phyloP scores from a whole-genome alignment of 1,284 basidiomycete species.

The Kwoniella shivajii region DNA sequence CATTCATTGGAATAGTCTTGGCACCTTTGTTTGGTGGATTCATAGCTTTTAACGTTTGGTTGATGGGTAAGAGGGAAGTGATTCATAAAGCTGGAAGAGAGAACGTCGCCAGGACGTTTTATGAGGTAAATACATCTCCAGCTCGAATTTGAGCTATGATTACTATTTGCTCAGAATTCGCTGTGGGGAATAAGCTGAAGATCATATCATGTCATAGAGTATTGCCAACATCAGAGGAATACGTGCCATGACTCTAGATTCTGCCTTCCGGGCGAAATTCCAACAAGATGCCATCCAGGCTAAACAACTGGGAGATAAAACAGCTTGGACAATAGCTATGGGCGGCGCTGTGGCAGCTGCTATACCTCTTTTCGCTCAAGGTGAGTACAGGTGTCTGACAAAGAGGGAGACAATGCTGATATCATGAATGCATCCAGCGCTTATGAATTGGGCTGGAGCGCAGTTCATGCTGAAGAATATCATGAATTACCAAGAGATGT shows the following conservation, averaged over 20 bases:
- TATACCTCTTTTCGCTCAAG: conserved; percentile 81
- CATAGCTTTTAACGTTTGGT: conserved; percentile 70
- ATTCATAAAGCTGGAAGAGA: conserved; percentile 82
- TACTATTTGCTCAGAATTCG: neutral
- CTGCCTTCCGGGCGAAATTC: conserved; percentile 71
- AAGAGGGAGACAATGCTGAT: neutral
- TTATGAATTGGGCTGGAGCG: conserved; percentile 88
- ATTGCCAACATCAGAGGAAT: conserved; percentile 84
- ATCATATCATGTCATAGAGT: conserved; percentile 56
- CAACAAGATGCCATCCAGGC: conserved; percentile 65
- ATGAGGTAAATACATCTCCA: conserved; percentile 63
- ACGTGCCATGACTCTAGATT: conserved; percentile 84
- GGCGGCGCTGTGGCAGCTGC: conserved; percentile 77
- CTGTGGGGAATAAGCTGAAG: neutral
- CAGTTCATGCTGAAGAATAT: conserved; percentile 76
- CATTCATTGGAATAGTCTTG: conserved; percentile 83
- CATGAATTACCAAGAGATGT: conserved; percentile 83
- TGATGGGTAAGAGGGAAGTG: conserved; percentile 72
- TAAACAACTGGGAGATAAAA: conserved; percentile 67
- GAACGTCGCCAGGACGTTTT: conserved; percentile 80
- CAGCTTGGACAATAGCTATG: conserved; percentile 81
- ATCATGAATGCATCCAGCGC: conserved; percentile 57
- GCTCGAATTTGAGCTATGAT: conserved; percentile 17
- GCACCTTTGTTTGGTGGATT: conserved; percentile 78
- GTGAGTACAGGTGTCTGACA: conserved; percentile 38